Evolutionary conservation across 2,329 filamentous ascomycete genomes (phyloP).

Genomic region (Lecanicillium sp.): DNA sequence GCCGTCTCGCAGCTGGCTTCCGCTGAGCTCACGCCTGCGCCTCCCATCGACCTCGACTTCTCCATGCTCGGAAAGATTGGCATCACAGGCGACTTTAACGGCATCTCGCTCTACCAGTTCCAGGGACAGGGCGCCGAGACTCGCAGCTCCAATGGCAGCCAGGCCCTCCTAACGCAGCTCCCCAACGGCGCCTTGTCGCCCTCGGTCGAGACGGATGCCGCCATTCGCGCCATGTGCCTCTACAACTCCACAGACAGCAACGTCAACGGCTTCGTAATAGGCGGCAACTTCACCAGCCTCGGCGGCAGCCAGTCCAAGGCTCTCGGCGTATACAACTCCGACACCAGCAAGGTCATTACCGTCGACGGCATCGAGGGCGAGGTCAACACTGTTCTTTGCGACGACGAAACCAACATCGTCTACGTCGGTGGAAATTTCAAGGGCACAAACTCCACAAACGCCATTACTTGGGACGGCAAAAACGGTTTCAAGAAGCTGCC

Average conservation of each 20-base stretch:
- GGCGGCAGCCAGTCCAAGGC: slow-evolving; percentile 69
- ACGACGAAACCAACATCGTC: slow-evolving; percentile 67
- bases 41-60: slow-evolving; percentile 71
- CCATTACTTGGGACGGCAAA: slow-evolving; percentile 68
- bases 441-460: slow-evolving; percentile 77
- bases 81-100: slow-evolving; percentile 82
- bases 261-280: slow-evolving; percentile 71
- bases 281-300: slow-evolving; percentile 92
- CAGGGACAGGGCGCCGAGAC: slow-evolving; percentile 68
- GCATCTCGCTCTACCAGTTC: slow-evolving; percentile 85
- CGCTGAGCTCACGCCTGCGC: slow-evolving; percentile 54
- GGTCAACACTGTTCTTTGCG: slow-evolving; percentile 78
- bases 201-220: slow-evolving; percentile 71
- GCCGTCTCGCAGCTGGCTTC: slow-evolving; percentile 38
- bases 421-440: slow-evolving; percentile 88
- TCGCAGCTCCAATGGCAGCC: slow-evolving; percentile 67
- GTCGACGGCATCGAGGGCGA: slow-evolving; percentile 76
- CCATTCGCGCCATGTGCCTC: slow-evolving; percentile 83
- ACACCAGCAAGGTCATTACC: slow-evolving; percentile 63
- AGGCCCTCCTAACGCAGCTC: slow-evolving; percentile 72
- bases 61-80: slow-evolving; percentile 74
- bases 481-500: slow-evolving; percentile 73
- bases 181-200: slow-evolving; percentile 79
- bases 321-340: slow-evolving; percentile 74
- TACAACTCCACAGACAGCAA: slow-evolving; percentile 62